Evolutionary conservation across 192 early-diverging fungal species (phyloP), one percentile per base, ranked within the genome.

Genomic region (Coemansia sp.): DNA sequence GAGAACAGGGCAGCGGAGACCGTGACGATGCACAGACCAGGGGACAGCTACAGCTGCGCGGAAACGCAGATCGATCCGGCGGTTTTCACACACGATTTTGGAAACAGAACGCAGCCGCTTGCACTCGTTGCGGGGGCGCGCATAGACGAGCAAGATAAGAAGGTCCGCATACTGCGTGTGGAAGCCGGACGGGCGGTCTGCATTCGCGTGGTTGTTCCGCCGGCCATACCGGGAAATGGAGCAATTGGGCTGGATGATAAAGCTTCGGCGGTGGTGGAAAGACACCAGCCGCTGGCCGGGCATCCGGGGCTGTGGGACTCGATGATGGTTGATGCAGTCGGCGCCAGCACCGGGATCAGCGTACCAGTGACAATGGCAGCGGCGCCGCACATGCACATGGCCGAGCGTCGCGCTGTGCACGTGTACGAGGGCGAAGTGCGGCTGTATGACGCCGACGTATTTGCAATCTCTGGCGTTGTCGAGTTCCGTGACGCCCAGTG

Each of bases 391-490:
- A 18, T 47, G 19, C 15, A 9, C n/a, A 69, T 69, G 68, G 42
- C 40, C 16, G 59, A 57, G 11, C 68, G 68, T 23, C 15, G 48
- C 41, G 48, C 60, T n/a, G 50, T 69, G 59, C 68, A 69, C 37
- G 61, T 69, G 38, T 69, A 69, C 52, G 68, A 69, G 50, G 68
- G 68, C 47, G 59, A 69, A 19, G 21, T 69, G 21, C 68, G 42
- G n/a, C 32, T 52, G 9, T 69, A 37, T 21, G 68, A 69, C 15
- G 58, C 32, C 5, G 68, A 69, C 23, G 52, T 50, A 37, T 69
- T 63, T 50, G 41, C n/a, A 4, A 16, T 69, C 15, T 13, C 16
- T 3, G 68, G 68, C 0, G 15, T 56, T 10, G 57, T 69, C 41
- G 68, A 69, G 68, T 63, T 61, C 59, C 59, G 68, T 18, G 68